Conservation (phyloP, 305 asterid genomes). For the Petunia hybrid region DNA sequence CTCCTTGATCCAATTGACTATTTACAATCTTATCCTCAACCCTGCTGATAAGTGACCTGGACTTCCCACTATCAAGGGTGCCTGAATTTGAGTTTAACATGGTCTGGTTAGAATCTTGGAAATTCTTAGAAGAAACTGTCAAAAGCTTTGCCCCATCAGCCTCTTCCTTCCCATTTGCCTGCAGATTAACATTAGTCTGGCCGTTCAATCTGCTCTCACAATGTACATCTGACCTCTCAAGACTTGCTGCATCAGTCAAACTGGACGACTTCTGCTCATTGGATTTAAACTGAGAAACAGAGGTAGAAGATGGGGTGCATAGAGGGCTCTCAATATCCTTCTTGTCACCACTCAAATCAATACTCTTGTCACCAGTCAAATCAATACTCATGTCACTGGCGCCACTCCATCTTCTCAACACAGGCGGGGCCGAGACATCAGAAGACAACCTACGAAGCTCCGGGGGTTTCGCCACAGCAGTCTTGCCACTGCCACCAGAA, state of each 20-base stretch:
- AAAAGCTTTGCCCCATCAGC: slow-evolving; percentile 30
- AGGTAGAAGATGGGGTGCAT: slow-evolving; percentile 58
- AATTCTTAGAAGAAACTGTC: slow-evolving; percentile 44
- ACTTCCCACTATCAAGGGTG: slow-evolving; percentile 42
- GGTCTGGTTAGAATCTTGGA: slow-evolving; percentile 43
- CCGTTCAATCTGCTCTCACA: slow-evolving; percentile 45
- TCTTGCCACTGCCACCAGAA: slow-evolving; percentile 69
- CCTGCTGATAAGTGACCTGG: slow-evolving; percentile 43
- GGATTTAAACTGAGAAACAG: slow-evolving; percentile 46
- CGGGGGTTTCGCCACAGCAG: slow-evolving; percentile 61
- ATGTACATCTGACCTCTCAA: slow-evolving; percentile 42
- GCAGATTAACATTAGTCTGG: slow-evolving; percentile 25
- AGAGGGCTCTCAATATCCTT: slow-evolving; percentile 69
- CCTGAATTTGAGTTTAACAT: slow-evolving; percentile 42
- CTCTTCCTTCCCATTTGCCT: slow-evolving; percentile 36
- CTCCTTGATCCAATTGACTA: slow-evolving; percentile 50
- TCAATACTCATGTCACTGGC: slow-evolving; percentile 95
- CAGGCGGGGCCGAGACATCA: slow-evolving; percentile 67
- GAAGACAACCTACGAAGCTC: slow-evolving; percentile 84
- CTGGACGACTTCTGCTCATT: slow-evolving; percentile 45
- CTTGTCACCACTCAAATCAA: slow-evolving; percentile 73
- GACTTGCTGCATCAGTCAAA: slow-evolving; percentile 48
- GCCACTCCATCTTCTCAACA: slow-evolving; percentile 93
- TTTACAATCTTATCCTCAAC: slow-evolving; percentile 31
- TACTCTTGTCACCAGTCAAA: slow-evolving; percentile 69